Base-by-base conservation (phyloP, 805 yeast species). In the Suhomyces kilbournensis region DNA sequence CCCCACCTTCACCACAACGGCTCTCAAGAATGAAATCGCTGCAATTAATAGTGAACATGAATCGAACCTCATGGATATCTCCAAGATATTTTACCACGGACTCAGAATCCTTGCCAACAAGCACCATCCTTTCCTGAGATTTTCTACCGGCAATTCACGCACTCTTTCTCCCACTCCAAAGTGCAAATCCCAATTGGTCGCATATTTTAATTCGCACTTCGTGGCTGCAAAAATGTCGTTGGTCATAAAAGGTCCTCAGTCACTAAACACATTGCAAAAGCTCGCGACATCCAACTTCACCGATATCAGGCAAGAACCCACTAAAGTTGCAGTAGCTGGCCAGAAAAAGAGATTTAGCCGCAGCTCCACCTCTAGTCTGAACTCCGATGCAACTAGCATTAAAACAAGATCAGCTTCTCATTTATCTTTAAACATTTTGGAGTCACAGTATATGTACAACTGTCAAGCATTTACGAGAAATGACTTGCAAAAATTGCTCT, bases 11-110 rank as follows among this genome's bases (percentile, higher is more conserved):
- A 67, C 73, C 43, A 68, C 71, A 10, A 57, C 57, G 2, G 60
- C 68, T 42, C 69, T 81, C 10, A 69, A 72, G 34, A 72, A 75
- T 47, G 93, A 88, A 64, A 71, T 85, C 0, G 67, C 72, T 46
- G 84, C 89, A 0, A 76, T 88, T 32, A 81, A 86, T 56, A 84
- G 82, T 60, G 96, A 88, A 57, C 92, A 87, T 61, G 68, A 65
- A 3, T 72, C 76, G n/a, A 88, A 87, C 55, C 68, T 74, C 12
- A 59, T 73, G 1, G 67, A 70, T 12, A 12, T 56, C 0, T 74
- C 71, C 4, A 84, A 85, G 61, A 62, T 81, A 0, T 58, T 84
- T 28, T 83, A 78, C 54, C 90, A 88, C 56, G 88, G 85, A 0
- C 62, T 80, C 5, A 74, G 86, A 46, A 53, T 83, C 3, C 58